Evolutionary conservation across 2,329 filamentous ascomycete genomes (phyloP).

Genomic region (Colletotrichum nymphaeae): DNA sequence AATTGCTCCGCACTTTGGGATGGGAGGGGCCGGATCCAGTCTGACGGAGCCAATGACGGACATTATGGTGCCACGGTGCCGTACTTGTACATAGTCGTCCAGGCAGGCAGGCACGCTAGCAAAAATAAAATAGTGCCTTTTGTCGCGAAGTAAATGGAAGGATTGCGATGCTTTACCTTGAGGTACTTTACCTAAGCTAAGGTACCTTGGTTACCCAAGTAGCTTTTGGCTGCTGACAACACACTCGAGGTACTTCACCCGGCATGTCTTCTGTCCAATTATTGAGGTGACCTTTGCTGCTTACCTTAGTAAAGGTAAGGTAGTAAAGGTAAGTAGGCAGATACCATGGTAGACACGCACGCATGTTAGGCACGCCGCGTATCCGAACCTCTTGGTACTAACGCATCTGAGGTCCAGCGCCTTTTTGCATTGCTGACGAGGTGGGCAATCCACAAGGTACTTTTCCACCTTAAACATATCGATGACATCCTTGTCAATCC

Average conservation of each 20-base stretch:
- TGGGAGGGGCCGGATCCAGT: conserved; percentile 18
- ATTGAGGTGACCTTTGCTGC: too few species aligned
- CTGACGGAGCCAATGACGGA: conserved; percentile 30
- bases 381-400: not conserved
- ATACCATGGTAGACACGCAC: too few species aligned
- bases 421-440: not conserved
- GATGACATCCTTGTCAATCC: conserved; percentile 3
- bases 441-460: not conserved
- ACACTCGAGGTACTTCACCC: not conserved
- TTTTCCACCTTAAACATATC: not conserved
- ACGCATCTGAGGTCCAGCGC: not conserved
- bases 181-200: too few species aligned
- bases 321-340: too few species aligned
- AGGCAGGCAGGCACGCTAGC: conserved; percentile 7
- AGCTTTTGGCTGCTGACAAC: not conserved
- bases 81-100: not conserved
- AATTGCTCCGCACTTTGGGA: not conserved
- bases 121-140: not conserved
- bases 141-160: not conserved
- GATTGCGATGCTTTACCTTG: not conserved
- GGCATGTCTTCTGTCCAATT: not conserved
- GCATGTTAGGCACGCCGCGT: not conserved
- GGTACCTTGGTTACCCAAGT: not conserved
- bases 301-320: too few species aligned
- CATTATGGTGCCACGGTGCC: not conserved